A percentile compares a stretch with the other conserved stretches of the same genome.
Evolutionary conservation across 148 eudicot species (phyloP).

Genomic region (Drosera capensis): DNA sequence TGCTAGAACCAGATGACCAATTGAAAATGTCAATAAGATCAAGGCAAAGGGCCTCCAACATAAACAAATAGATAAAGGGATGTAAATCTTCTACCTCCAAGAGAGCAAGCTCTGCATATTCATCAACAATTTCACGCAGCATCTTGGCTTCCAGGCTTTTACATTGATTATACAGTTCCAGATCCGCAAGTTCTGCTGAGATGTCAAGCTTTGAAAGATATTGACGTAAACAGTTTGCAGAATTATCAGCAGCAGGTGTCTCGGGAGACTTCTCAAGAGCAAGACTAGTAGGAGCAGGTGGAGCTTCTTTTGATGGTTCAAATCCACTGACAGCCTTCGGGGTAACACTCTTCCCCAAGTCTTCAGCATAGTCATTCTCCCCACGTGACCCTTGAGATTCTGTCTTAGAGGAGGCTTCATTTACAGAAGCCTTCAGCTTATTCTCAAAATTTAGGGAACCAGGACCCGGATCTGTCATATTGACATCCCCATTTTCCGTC

Average conservation of each 20-base stretch:
- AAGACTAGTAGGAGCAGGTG: constrained; percentile 14
- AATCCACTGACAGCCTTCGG: constrained; percentile 19
- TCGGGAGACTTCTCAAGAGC: constrained; percentile 26
- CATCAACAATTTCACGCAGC: constrained; percentile 17
- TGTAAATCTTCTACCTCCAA: constrained; percentile 47
- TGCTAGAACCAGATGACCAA: too few relatives aligned
- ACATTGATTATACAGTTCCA: constrained; percentile 54
- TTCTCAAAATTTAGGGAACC: constrained; percentile 33
- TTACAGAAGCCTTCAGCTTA: constrained; percentile 18
- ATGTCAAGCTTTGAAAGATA: constrained; percentile 73
- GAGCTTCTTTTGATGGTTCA: constrained; percentile 22
- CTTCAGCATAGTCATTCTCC: constrained; percentile 24
- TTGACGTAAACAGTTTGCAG: constrained; percentile 18
- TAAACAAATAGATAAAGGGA: too few relatives aligned
- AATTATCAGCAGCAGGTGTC: constrained; percentile 24
- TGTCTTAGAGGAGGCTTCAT: constrained; percentile 34
- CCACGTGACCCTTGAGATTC: constrained; percentile 20
- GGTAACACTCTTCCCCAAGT: constrained; percentile 19
- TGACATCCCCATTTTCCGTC: constrained; percentile 44
- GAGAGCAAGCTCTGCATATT: constrained; percentile 24
- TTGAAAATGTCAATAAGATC: too few relatives aligned
- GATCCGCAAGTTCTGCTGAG: constrained; percentile 54
- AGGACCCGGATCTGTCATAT: constrained; percentile 25
- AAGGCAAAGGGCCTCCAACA: too few relatives aligned
- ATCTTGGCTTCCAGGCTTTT: constrained; percentile 32